These are phyloP conservation scores for Dryadomyces sulphureus DNA, from an alignment of 2,329 filamentous ascomycete genomes.

Conservation along the genomic window DNA sequence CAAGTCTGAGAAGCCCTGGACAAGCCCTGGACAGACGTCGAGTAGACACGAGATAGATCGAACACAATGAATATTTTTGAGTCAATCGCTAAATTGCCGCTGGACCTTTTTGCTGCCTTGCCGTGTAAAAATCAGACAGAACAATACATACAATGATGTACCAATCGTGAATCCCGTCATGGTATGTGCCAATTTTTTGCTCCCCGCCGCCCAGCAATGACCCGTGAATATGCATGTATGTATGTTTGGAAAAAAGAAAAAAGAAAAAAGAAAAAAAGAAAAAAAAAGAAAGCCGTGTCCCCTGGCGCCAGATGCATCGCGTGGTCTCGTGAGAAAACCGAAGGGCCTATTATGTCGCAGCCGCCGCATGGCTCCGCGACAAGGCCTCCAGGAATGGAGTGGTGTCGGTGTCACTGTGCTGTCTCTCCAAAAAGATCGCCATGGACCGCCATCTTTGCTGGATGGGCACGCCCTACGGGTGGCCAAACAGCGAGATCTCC, in stretches of 20 bases:
- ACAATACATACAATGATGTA: neutral
- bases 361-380: neutral
- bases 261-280: neutral
- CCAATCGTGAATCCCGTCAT: neutral
- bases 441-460: neutral
- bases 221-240: neutral
- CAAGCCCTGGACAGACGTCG: no score
- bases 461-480: conserved; percentile 20
- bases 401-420: neutral
- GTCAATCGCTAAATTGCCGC: no score
- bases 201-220: neutral
- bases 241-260: neutral
- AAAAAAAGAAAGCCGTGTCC: neutral
- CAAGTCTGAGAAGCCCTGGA: no score
- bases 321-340: neutral
- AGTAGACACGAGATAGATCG: neutral
- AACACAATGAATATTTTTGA: no score
- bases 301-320: neutral
- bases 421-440: neutral
- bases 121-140: no score
- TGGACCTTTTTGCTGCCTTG: no score
- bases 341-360: neutral
- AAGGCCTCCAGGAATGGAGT: neutral
- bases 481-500: conserved; percentile 34
- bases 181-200: neutral